Evolutionary conservation across 345 rosid genomes (phyloP).

Genomic region (Populus pruinosa): DNA sequence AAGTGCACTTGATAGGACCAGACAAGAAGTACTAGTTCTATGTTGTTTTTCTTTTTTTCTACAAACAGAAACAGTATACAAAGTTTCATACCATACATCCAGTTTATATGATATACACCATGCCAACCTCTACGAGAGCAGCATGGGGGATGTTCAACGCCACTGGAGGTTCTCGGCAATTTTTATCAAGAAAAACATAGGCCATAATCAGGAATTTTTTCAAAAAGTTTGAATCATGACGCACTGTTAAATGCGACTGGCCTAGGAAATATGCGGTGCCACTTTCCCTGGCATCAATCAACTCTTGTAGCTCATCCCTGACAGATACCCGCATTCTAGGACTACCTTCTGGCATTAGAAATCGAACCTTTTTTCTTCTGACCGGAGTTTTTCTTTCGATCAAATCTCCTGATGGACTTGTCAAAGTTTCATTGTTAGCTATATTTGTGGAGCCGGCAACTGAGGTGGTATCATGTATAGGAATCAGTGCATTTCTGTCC

Average conservation of each 20-base stretch:
- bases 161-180: slow-evolving; percentile 41
- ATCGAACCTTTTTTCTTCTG: slow-evolving; percentile 44
- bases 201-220: slow-evolving; percentile 39
- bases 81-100: background rate
- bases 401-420: background rate
- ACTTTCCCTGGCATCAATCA: slow-evolving; percentile 53
- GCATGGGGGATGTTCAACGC: slow-evolving; percentile 64
- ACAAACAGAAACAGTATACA: background rate
- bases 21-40: background rate
- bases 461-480: slow-evolving; percentile 15
- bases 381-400: background rate
- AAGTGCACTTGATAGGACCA: background rate
- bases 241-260: slow-evolving; percentile 42
- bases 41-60: background rate
- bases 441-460: background rate
- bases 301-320: slow-evolving; percentile 44
- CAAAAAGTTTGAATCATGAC: slow-evolving; percentile 32
- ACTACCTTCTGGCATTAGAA: slow-evolving; percentile 32
- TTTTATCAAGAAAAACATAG: slow-evolving; percentile 42
- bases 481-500: slow-evolving; percentile 31
- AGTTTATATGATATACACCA: slow-evolving; percentile 39
- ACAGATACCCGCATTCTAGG: slow-evolving; percentile 25
- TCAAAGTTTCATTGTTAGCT: background rate
- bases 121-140: slow-evolving; percentile 59
- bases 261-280: slow-evolving; percentile 61